A percentile compares a stretch with the other conserved stretches of the same genome.
phyloP scores from a whole-genome alignment of 2,329 filamentous ascomycete genomes.

The Pezicula neosporulosa region DNA sequence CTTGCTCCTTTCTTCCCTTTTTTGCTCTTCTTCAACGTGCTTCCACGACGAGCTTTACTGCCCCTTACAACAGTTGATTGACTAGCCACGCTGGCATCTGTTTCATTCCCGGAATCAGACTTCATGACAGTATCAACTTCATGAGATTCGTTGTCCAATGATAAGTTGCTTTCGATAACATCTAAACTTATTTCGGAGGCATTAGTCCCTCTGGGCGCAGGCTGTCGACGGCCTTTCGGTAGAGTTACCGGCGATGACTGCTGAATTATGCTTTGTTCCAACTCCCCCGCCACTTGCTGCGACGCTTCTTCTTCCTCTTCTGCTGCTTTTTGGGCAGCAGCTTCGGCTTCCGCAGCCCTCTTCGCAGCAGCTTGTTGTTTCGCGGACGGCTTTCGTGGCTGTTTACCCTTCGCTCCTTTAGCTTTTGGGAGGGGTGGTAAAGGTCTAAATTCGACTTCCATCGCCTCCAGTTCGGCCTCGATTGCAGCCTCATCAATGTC shows the following conservation, averaged over 20 bases:
- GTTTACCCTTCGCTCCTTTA: constrained; percentile 24
- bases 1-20: constrained; percentile 18
- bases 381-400: constrained; percentile 24
- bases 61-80: constrained; percentile 23
- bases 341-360: constrained; percentile 18
- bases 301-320: constrained; percentile 12
- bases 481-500: constrained; percentile 25
- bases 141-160: constrained; percentile 3
- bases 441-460: constrained; percentile 23
- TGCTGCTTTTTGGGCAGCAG: constrained; percentile 7
- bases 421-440: constrained; percentile 22
- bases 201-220: constrained; percentile 12
- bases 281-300: constrained; percentile 16
- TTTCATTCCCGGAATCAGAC: constrained; percentile 28
- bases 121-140: constrained; percentile 19
- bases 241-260: constrained; percentile 17
- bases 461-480: constrained; percentile 25
- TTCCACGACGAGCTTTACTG: constrained; percentile 14
- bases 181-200: constrained; percentile 13
- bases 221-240: constrained; percentile 18
- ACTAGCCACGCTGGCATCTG: constrained; percentile 26
- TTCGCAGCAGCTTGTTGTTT: constrained; percentile 25
- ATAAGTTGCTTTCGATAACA: constrained; percentile 9
- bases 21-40: constrained; percentile 22
- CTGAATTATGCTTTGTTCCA: constrained; percentile 21